Percentiles rank a stretch among this genome's conserved stretches.
These are phyloP conservation scores for Nymphaea colorata DNA, from an alignment of 164 flowering plant species.

Conservation along the genomic window DNA sequence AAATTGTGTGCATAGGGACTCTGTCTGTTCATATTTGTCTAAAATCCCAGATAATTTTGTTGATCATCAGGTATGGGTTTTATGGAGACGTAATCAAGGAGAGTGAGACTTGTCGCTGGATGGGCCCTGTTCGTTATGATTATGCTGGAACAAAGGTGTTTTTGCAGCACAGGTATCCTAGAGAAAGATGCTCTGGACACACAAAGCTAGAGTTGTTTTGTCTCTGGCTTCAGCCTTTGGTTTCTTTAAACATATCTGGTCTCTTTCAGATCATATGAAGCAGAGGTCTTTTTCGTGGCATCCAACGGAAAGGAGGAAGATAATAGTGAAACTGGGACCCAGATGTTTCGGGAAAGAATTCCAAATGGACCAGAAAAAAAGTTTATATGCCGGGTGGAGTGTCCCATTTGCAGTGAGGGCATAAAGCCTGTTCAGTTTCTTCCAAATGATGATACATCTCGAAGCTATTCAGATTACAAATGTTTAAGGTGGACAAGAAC, in stretches of 20 bases:
- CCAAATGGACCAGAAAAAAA: slow-evolving; percentile 13
- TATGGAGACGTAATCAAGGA: slow-evolving; percentile 97
- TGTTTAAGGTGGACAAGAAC: slow-evolving; percentile 48
- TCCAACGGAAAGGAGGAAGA: slow-evolving; percentile 9
- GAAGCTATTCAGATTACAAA: slow-evolving; percentile 8
- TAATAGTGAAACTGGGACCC: not conserved
- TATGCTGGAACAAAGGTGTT: slow-evolving; percentile 96
- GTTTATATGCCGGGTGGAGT: slow-evolving; percentile 48
- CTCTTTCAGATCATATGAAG: slow-evolving; percentile 66
- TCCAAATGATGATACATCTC: slow-evolving; percentile 6
- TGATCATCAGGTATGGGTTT: slow-evolving; percentile 66
- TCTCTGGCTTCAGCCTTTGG: not conserved
- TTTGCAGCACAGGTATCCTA: slow-evolving; percentile 61
- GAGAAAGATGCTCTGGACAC: not conserved
- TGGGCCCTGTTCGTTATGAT: slow-evolving; percentile 97
- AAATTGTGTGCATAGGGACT: too few relatives aligned
- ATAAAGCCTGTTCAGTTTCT: slow-evolving; percentile 8
- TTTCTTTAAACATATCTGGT: not conserved
- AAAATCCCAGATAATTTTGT: too few relatives aligned
- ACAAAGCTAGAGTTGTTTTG: not conserved
- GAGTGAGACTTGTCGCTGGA: slow-evolving; percentile 94
- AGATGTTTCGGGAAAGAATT: not conserved
- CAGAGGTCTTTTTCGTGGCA: slow-evolving; percentile 62
- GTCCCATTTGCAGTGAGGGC: slow-evolving; percentile 29
- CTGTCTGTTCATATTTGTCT: too few relatives aligned